Evolutionary conservation across 179 eudicot species (phyloP).

Genomic region (Spergularia azorica): DNA sequence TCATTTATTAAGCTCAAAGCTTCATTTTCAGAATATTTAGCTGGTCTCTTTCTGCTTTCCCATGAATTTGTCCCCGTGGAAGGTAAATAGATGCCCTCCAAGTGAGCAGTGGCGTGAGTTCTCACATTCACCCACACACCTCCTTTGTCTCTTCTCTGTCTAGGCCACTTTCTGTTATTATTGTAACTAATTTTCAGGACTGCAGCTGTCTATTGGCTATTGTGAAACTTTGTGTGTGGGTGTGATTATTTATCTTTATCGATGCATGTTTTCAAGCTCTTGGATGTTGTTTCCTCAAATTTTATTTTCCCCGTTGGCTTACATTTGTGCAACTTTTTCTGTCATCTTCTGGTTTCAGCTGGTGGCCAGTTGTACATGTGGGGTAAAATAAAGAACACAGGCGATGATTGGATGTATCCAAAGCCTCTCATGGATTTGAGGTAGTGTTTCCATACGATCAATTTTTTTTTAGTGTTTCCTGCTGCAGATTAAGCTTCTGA

Average conservation of each 20-base stretch:
- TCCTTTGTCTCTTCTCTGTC: too few species aligned
- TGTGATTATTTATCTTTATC: not conserved
- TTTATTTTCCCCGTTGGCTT: not conserved
- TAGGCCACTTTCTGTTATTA: too few species aligned
- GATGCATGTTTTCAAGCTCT: not conserved
- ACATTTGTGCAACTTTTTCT: not conserved
- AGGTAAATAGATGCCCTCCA: too few species aligned
- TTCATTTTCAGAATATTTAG: too few species aligned
- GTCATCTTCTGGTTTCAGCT: constrained; percentile 40
- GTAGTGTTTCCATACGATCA: constrained; percentile 31
- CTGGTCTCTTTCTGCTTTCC: too few species aligned
- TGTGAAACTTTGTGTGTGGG: not conserved
- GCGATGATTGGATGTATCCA: constrained; percentile 99
- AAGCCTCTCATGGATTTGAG: constrained; percentile 97
- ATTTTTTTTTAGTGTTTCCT: constrained; percentile 10
- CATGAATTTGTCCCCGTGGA: too few species aligned
- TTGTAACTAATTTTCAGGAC: too few species aligned
- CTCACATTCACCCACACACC: too few species aligned
- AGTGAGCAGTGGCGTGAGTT: too few species aligned
- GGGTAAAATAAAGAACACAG: constrained; percentile 91
- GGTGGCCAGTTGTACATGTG: constrained; percentile 99
- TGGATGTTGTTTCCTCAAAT: not conserved
- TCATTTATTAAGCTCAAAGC: too few species aligned
- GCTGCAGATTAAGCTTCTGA: not conserved
- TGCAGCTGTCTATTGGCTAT: not conserved